A percentile compares a stretch with the other conserved stretches of the same genome.
phyloP scores from a whole-genome alignment of 2,329 filamentous ascomycete genomes.

The Penicillium paneum region DNA sequence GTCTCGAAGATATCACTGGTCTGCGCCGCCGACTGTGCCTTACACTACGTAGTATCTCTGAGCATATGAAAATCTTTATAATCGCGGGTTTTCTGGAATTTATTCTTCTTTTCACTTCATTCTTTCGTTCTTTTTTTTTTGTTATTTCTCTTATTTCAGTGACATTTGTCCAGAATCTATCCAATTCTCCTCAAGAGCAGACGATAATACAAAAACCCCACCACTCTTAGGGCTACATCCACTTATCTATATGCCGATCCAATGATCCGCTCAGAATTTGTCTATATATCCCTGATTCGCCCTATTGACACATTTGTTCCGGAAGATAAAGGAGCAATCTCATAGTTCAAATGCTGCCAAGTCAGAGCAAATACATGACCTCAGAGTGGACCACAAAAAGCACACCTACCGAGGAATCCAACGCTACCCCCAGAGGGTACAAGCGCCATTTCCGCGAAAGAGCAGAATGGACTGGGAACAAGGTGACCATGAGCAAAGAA shows the following conservation, averaged over 20 bases:
- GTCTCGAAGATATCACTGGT: conserved; percentile 24
- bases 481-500: too few relatives aligned
- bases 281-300: not conserved
- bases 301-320: not conserved
- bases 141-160: not conserved
- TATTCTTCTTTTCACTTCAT: not conserved
- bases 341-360: not conserved
- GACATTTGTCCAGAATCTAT: not conserved
- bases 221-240: not conserved
- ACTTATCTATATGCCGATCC: not conserved
- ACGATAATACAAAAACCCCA: not conserved
- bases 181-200: too few relatives aligned
- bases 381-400: not conserved
- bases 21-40: conserved; percentile 22
- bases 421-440: too few relatives aligned
- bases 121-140: not conserved
- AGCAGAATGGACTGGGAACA: too few relatives aligned
- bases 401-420: not conserved
- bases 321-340: not conserved
- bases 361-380: not conserved
- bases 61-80: conserved; percentile 2
- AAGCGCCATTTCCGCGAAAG: too few relatives aligned
- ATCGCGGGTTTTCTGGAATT: not conserved
- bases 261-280: not conserved
- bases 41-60: conserved; percentile 10